Conservation (phyloP, 2,329 filamentous ascomycete species). For the Alternaria gaisen region DNA sequence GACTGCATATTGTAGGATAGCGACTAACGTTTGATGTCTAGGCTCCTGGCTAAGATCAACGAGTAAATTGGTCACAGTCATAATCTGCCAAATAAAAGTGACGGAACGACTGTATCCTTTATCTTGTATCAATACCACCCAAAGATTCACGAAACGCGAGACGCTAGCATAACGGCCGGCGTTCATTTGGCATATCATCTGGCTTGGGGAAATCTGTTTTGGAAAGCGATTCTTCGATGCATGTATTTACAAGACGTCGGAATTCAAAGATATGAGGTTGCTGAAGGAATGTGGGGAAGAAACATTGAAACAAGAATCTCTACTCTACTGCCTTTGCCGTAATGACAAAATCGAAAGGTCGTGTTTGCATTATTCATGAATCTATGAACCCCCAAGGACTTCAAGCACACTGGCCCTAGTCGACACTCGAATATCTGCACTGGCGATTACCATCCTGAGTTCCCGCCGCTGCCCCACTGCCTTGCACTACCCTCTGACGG, state of each 20-base stretch:
- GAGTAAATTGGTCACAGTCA: slow-evolving; percentile 66
- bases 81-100: background rate
- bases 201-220: slow-evolving; percentile 29
- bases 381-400: background rate
- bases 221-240: slow-evolving; percentile 23
- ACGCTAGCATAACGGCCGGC: slow-evolving; percentile 43
- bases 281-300: slow-evolving; percentile 12
- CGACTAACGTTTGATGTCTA: slow-evolving; percentile 54
- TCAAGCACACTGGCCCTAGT: background rate
- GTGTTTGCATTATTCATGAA: slow-evolving; percentile 13
- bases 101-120: background rate
- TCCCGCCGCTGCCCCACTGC: slow-evolving; percentile 44
- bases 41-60: slow-evolving; percentile 98
- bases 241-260: slow-evolving; percentile 26
- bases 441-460: slow-evolving; percentile 35
- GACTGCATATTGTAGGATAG: background rate
- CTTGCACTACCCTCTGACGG: slow-evolving; percentile 28
- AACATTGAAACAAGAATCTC: slow-evolving; percentile 30
- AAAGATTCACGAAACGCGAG: slow-evolving; percentile 21
- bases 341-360: background rate
- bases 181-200: slow-evolving; percentile 37
- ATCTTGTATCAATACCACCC: slow-evolving; percentile 38
- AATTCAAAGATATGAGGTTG: background rate
- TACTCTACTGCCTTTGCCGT: slow-evolving; percentile 14
- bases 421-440: background rate